Conservation (phyloP, 768 basidiomycete genomes). For the Lentinula lateritia region DNA sequence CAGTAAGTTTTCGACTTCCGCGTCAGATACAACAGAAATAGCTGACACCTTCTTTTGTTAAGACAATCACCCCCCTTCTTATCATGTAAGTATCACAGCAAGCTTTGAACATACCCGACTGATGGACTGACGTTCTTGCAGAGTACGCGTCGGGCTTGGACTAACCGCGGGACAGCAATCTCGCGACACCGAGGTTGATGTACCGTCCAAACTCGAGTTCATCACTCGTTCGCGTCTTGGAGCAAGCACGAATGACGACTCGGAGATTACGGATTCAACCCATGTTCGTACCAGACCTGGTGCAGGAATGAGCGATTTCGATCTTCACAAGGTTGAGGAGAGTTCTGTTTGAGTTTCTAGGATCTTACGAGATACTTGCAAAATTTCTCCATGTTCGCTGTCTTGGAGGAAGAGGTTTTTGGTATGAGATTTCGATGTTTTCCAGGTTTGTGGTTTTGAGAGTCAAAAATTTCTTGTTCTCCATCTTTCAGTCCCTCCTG, state of each 20-base stretch:
- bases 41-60: neutral
- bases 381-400: too few relatives aligned
- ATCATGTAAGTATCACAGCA: neutral
- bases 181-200: neutral
- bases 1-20: neutral
- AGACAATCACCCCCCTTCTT: slow-evolving; percentile 7
- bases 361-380: too few relatives aligned
- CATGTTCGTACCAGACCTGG: neutral
- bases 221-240: neutral
- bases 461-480: too few relatives aligned
- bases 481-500: too few relatives aligned
- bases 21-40: neutral
- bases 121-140: neutral
- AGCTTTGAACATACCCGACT: too few relatives aligned
- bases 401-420: too few relatives aligned
- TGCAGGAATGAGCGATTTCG: neutral
- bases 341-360: neutral
- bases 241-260: neutral
- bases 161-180: neutral
- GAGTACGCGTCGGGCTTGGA: slow-evolving; percentile 5
- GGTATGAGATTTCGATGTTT: too few relatives aligned
- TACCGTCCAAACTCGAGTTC: neutral
- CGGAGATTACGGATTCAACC: neutral
- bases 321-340: neutral
- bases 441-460: too few relatives aligned